Evolutionary conservation across 768 basidiomycete species (phyloP), one percentile per base, ranked within the genome.

Genomic region (Lactifluus rugatus): DNA sequence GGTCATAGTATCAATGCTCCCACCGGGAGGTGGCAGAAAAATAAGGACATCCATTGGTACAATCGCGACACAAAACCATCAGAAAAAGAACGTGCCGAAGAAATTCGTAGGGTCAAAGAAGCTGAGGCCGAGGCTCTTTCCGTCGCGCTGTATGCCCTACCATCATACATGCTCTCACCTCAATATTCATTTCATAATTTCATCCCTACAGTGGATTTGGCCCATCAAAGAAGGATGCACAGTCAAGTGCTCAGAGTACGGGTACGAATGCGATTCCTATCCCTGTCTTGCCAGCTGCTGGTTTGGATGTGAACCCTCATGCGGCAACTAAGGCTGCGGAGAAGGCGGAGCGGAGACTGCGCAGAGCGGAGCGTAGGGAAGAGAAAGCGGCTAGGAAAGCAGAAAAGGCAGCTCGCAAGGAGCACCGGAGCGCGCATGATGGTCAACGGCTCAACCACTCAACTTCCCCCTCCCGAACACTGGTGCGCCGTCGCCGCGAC

Each of bases 11-110:
- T 96, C 73, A 94, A 94, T 67, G 94, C 94, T 2, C 94, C 94
- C 0, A 90, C 90, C 1, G 94, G 94, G 1, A 78, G 94, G 48
- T 98, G 94, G 94, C 94, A 96, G 73, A 94, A 94, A 73, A 92
- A 93, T 75, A 93, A 94, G 70, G 94, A 98, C 66, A 74, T 98
- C 16, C 93, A 95, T 66, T 98, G 94, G 94, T 98, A 95, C 68
- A 81, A 75, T 65, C 83, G 93, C 28, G 90, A 93, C 5, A 26
- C 60, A 34, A 66, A 68, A 14, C 65, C 64, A 3, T 80, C 81
- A 14, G 69, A 69, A 11, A 81, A 69, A 11, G 81, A 82, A 61
- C 75, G 81, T 54, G 65, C 53, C 0, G 91, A 86, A 60, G 94
- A 97, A 73, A 85, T 96, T 32, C 73, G 81, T 56, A 81, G 78